These are phyloP conservation scores for Pouteria campechiana DNA, from an alignment of 179 eudicot species.

Conservation along the genomic window DNA sequence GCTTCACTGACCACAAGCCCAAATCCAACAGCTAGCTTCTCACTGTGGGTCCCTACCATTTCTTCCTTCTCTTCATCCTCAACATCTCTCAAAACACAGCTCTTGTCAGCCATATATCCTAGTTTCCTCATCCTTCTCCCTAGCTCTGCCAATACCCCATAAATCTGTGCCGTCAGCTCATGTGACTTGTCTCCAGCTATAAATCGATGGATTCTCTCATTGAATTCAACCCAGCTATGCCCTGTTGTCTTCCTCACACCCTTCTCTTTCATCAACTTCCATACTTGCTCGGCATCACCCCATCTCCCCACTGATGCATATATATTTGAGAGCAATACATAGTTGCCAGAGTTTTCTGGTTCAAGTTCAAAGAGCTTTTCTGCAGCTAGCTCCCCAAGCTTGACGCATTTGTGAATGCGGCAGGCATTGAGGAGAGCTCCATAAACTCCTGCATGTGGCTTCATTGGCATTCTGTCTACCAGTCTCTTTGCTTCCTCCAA, in stretches of 20 bases:
- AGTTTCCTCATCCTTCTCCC: constrained; percentile 28
- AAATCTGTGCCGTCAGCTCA: constrained; percentile 30
- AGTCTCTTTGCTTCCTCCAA: constrained; percentile 42
- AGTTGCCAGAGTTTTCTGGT: constrained; percentile 54
- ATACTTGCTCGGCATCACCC: constrained; percentile 42
- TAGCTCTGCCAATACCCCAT: constrained; percentile 25
- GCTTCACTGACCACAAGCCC: constrained; percentile 47
- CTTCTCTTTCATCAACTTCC: constrained; percentile 30
- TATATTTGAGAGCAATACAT: constrained; percentile 48
- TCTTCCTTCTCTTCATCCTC: constrained; percentile 80
- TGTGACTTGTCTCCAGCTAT: constrained; percentile 50
- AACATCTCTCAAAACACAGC: constrained; percentile 41
- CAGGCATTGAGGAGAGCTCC: constrained; percentile 62
- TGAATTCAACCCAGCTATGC: constrained; percentile 55
- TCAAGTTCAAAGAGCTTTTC: constrained; percentile 55
- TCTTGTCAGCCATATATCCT: constrained; percentile 45
- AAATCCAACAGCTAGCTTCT: constrained; percentile 54
- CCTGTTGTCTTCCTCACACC: constrained; percentile 44
- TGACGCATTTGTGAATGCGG: constrained; percentile 42
- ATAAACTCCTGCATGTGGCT: constrained; percentile 50
- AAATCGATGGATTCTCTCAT: constrained; percentile 45
- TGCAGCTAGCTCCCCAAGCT: constrained; percentile 58
- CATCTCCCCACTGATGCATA: constrained; percentile 51
- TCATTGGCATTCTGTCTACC: constrained; percentile 43
- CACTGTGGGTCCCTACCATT: constrained; percentile 57